Evolutionary conservation across 805 yeast species (phyloP), one percentile per base, ranked within the genome.

Genomic region (Lachancea quebecensis): DNA sequence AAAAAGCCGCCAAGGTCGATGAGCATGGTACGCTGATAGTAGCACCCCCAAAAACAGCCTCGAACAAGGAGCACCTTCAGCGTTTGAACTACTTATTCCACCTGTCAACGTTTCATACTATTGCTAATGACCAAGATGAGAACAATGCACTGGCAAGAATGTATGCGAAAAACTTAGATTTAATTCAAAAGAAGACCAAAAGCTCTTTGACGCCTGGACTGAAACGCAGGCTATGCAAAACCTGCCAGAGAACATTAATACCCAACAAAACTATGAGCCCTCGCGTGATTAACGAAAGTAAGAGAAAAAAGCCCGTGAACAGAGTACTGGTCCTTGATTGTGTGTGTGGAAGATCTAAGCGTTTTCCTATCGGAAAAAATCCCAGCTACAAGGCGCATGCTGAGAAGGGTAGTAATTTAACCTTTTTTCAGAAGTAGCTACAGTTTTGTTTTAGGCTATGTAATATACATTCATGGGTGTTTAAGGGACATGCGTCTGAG

Each of bases 161-260:
- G 44, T 79, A 79, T 55, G 64, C 75, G 16, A 68, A 75, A 41
- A 76, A 75, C 33, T 64, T 83, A 64, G 80, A 75, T 44, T 54
- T 76, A 8, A 82, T 85, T 8, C 74, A 86, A 8, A 81, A 82
- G 57, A 83, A 81, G 55, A 75, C 80, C 1, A 90, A 85, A 14
- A 58, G 81, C 16, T 75, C 82, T 49, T 58, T 83, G 27, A 73
- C 83, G 34, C 89, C 90, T 0, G 63, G 65, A 31, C 51, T 87
- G 10, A 88, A 88, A 61, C 69, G 95, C 52, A 70, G 74, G 0
- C 57, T 81, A 12, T 88, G 96, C 63, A 86, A 85, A 54, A 66
- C 65, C 32, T 88, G 96, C 61, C 64, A 74, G 38, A 60, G 78
- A 8, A 48, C 74, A 9, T 65, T 75, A 49, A 55, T 77, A 1